Evolutionary conservation across 305 asterid genomes (phyloP), one percentile per base, ranked within the genome.

Genomic region (Nicotiana rustica): DNA sequence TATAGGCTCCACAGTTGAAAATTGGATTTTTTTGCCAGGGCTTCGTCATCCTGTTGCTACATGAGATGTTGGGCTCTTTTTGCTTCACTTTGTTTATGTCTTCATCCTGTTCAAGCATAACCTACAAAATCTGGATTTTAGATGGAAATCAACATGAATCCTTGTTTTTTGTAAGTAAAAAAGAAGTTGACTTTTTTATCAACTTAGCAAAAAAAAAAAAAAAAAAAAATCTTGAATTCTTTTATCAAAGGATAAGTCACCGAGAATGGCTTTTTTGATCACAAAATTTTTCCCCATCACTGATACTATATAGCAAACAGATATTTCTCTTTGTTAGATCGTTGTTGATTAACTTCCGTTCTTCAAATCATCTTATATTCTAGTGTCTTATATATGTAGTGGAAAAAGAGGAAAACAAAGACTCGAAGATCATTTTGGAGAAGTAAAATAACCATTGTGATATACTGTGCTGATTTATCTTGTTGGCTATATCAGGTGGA

Each of bases 401-500:
- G 66, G 79, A 31, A 38, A 19, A 29, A 81, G 66, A 55, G 41
- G 55, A 67, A 29, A 67, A 25, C 65, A 17, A 81, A 81, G 38
- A 56, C 83, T 33, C n/a, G 69, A 81, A 67, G 49, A 77, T 77
- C 67, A 77, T 31, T 76, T n/a, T 10, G 35, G 83, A 67, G 55
- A 49, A 49, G 33, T 15, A 59, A 13, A 62, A 65, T 36, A 13
- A 25, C 65, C 68, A 19, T 38, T 67, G 52, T 66, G 33, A 29
- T 33, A 57, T 19, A 57, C 55, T 35, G 10, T 77, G 83, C 65
- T 66, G 83, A 67, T 67, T 44, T 81, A 82, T 73, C 62, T 78
- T 65, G 70, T 82, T 84, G 80, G 82, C 80, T 38, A 60, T 67
- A 88, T 78, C 91, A 96, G 99, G 95, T 93, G 87, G 95, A 93